Evolutionary conservation across 75 land plant species (phyloP), one percentile per base, ranked within the genome.

Genomic region (Gnetum montanum): DNA sequence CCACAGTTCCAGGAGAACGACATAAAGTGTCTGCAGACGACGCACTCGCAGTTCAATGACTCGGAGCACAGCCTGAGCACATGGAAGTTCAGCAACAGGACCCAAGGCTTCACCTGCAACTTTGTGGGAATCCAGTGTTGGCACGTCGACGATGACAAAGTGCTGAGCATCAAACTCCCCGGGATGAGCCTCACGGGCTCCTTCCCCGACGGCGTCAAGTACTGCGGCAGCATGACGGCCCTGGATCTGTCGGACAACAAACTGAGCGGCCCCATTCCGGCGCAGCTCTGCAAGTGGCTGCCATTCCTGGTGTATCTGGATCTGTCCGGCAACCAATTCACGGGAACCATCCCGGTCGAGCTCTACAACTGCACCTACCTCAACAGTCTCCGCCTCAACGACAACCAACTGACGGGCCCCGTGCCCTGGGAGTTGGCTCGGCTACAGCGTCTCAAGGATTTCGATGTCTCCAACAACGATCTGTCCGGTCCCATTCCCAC

Each of bases 101-200:
- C 58, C 13, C 68, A 64, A 36, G 79, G 83, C 0, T 70, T 46
- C 60, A 75, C 86, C 27, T 90, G 92, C 56, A 59, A 54, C 1
- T 90, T 88, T 54, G 40, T 22, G 15, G 96, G 96, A 34, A 75
- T 86, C 4, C 72, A 75, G 3, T 90, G 91, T 61, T 82, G 84
- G 79, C 84, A 83, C 57, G 50, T 60, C 19, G 64, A 76, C 25
- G 96, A 83, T 33, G 75, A 69, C 35, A 80, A 60, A 49, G 92
- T 90, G 18, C 41, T 88, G 57, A 80, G 61, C 44, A 45, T 86
- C 6, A 38, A 40, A 43, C 73, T 90, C 5, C 52, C 72, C 0
- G 61, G 69, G 25, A 70, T 85, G 57, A 72, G 66, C 6, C 78
- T 90, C 26, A 48, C 52, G 19, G 96, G 96, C 33, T n/a, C 47